Conservation (phyloP, 345 rosid genomes). For the rapeseed (Brassica napus) region Da-Ae NC_063452.1:62351001-62351500, state of each 20-base stretch:
- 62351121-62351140: constrained; percentile 94
- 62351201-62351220: constrained; percentile 35
- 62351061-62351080: constrained; percentile 1
- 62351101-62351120: constrained; percentile 16
- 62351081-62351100: constrained; percentile 7
- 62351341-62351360: constrained; percentile 75
- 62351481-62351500: constrained; percentile 20
- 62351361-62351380: constrained; percentile 91
- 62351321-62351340: constrained; percentile 66
- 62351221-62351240: constrained; percentile 12
- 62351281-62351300: constrained; percentile 13
- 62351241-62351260: constrained; percentile 16
- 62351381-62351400: constrained; percentile 79
- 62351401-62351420: constrained; percentile 59
- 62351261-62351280: constrained; percentile 13
- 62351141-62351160: constrained; percentile 75
- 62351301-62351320: constrained; percentile 45
- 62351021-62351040: not conserved
- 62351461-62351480: constrained; percentile 5
- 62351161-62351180: constrained; percentile 89
- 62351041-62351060: not conserved
- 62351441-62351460: constrained; percentile 9
- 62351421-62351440: constrained; percentile 5
- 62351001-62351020: constrained; percentile 8
- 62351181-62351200: constrained; percentile 79